A percentile compares a stretch with the other conserved stretches of the same genome.
Conservation (phyloP, 768 basidiomycete genomes). For the Suillus ampliporus region DNA sequence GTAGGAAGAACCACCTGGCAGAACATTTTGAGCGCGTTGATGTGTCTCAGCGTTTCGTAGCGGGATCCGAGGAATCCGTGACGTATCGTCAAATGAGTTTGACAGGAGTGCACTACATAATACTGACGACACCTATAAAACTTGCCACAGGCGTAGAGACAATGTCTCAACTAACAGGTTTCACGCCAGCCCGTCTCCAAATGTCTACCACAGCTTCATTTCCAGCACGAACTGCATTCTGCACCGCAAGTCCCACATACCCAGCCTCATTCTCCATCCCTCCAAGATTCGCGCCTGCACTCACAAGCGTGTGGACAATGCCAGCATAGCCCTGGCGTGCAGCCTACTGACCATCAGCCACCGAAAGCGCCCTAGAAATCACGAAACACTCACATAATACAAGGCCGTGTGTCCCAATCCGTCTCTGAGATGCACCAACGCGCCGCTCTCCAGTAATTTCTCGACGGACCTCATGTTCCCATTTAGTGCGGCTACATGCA, state of each 20-base stretch:
- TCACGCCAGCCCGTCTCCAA: slow-evolving; percentile 62
- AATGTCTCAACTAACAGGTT: not conserved
- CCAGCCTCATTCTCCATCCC: slow-evolving; percentile 64
- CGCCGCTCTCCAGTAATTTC: slow-evolving; percentile 70
- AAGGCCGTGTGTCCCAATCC: slow-evolving; percentile 80
- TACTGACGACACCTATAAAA: not conserved
- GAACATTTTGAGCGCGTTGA: too few relatives aligned
- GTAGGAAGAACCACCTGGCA: too few relatives aligned
- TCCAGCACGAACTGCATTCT: slow-evolving; percentile 42
- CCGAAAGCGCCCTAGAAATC: not conserved
- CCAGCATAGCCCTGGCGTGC: slow-evolving; percentile 71
- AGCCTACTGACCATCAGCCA: slow-evolving; percentile 51
- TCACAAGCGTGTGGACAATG: slow-evolving; percentile 67
- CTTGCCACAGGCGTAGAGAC: not conserved
- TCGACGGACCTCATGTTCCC: slow-evolving; percentile 52
- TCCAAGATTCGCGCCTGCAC: slow-evolving; percentile 76
- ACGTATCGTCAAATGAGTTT: not conserved
- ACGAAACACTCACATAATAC: slow-evolving; percentile 65
- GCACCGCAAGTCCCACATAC: slow-evolving; percentile 56
- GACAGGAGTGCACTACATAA: not conserved
- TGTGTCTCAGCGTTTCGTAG: too few relatives aligned
- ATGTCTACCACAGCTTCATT: slow-evolving; percentile 52
- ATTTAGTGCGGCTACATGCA: slow-evolving; percentile 80
- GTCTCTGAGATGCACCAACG: slow-evolving; percentile 84
- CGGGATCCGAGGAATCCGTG: too few relatives aligned